Conservation (phyloP, 768 basidiomycete species). For the Panellus pusillus region DNA sequence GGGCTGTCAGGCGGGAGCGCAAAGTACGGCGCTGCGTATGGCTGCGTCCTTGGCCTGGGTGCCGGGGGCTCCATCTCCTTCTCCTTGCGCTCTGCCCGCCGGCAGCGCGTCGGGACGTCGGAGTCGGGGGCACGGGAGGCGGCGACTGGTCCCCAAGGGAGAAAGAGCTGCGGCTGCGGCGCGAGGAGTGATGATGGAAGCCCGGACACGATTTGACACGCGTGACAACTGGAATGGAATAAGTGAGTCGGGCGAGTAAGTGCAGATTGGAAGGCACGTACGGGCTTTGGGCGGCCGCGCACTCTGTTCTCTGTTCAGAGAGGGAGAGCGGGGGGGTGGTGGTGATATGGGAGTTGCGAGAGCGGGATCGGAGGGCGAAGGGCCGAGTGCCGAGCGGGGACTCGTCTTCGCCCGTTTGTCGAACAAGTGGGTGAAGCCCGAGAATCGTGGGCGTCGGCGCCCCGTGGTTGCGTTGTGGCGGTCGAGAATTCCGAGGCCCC, state of each 20-base stretch:
- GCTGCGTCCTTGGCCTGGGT: constrained; percentile 17
- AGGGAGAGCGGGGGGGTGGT: no score
- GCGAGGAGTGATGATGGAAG: constrained; percentile 7
- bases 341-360: not conserved
- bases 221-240: constrained; percentile 5
- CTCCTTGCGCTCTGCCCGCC: no score
- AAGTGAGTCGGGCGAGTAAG: not conserved
- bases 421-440: constrained; percentile 13
- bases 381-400: not conserved
- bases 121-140: not conserved
- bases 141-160: not conserved
- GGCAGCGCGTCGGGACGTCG: no score
- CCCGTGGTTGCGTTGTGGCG: not conserved
- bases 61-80: no score
- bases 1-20: constrained; percentile 14
- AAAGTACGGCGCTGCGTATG: constrained; percentile 21
- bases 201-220: constrained; percentile 14
- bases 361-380: not conserved
- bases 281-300: constrained; percentile 4
- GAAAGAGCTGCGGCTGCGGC: not conserved
- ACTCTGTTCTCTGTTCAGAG: no score
- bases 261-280: constrained; percentile 3
- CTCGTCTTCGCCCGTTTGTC: constrained; percentile 7
- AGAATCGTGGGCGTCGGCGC: constrained; percentile 11
- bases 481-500: not conserved